A percentile compares a stretch with the other conserved stretches of the same genome.
These are phyloP conservation scores for Hymenoscyphus repandus DNA, from an alignment of 2,329 filamentous ascomycete genomes.

Conservation along the genomic window DNA sequence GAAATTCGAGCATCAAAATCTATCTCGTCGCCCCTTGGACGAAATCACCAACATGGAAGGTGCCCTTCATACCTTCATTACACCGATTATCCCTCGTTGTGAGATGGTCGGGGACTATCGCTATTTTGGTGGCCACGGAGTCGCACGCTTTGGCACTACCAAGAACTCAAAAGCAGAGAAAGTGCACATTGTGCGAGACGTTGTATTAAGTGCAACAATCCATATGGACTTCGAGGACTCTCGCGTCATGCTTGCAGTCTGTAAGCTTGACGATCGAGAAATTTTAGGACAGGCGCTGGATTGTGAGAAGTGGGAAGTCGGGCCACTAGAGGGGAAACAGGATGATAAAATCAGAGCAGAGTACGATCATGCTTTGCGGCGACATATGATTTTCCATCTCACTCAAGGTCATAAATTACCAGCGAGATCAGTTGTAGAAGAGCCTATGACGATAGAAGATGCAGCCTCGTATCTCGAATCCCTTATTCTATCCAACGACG, in stretches of 20 bases:
- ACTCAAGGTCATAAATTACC: constrained; percentile 11
- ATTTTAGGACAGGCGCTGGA: constrained; percentile 12
- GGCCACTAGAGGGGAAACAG: constrained; percentile 17
- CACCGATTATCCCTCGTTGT: constrained; percentile 18
- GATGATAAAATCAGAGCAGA: constrained; percentile 5
- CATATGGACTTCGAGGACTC: constrained; percentile 26
- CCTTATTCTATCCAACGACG: neutral
- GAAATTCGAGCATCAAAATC: constrained; percentile 11
- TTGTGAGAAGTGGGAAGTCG: constrained; percentile 9
- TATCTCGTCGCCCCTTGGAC: neutral
- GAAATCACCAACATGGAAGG: constrained; percentile 28
- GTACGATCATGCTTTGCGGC: constrained; percentile 20
- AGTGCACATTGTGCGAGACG: constrained; percentile 12
- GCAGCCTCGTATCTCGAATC: constrained; percentile 12
- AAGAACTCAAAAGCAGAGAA: neutral
- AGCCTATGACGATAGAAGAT: constrained; percentile 1
- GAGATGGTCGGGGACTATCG: constrained; percentile 25
- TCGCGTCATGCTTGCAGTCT: constrained; percentile 22
- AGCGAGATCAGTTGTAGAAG: constrained; percentile 5
- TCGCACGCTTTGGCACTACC: constrained; percentile 14
- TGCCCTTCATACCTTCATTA: constrained; percentile 25
- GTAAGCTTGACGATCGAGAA: constrained; percentile 10
- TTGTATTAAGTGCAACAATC: constrained; percentile 24
- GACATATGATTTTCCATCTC: constrained; percentile 24
- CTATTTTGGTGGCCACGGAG: constrained; percentile 17